These are phyloP conservation scores for Mucor irregularis DNA, from an alignment of 371 early-diverging fungal genomes.

Conservation along the genomic window DNA sequence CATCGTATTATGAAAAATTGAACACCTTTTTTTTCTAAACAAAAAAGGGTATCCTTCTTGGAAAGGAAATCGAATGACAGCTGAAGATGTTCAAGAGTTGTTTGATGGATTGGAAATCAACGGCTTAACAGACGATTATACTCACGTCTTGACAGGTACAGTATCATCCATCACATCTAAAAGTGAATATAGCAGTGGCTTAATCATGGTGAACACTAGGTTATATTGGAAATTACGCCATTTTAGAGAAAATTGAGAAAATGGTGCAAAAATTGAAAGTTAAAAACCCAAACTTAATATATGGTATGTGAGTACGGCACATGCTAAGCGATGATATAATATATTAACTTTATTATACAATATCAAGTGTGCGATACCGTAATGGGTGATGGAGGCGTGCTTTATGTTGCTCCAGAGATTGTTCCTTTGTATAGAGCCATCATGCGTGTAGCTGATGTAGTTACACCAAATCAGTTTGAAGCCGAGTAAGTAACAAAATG, in stretches of 20 bases:
- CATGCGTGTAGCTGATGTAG: slow-evolving; percentile 67
- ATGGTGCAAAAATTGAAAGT: slow-evolving; percentile 54
- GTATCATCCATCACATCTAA: neutral
- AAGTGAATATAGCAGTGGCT: neutral
- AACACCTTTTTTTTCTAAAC: neutral
- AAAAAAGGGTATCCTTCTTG: slow-evolving; percentile 83
- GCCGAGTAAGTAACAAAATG: slow-evolving; percentile 63
- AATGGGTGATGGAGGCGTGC: slow-evolving; percentile 85
- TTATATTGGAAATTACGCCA: slow-evolving; percentile 80
- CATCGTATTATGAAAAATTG: neutral
- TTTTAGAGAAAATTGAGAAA: slow-evolving; percentile 60
- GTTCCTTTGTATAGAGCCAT: slow-evolving; percentile 73
- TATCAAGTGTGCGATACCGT: slow-evolving; percentile 86
- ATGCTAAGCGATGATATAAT: too few relatives aligned
- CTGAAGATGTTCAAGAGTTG: slow-evolving; percentile 65
- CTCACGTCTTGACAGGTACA: slow-evolving; percentile 78
- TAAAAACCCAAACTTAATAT: slow-evolving; percentile 47
- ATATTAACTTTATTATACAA: neutral
- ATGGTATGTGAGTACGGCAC: slow-evolving; percentile 53
- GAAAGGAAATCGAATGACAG: slow-evolving; percentile 67
- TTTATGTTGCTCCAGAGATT: slow-evolving; percentile 84
- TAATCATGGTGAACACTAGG: slow-evolving; percentile 37
- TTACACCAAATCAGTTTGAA: slow-evolving; percentile 95
- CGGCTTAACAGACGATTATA: slow-evolving; percentile 69
- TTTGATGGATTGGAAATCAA: slow-evolving; percentile 75